Evolutionary conservation across 495 filamentous ascomycete species (phyloP).

Genomic region (Penicillium diatomitis): DNA sequence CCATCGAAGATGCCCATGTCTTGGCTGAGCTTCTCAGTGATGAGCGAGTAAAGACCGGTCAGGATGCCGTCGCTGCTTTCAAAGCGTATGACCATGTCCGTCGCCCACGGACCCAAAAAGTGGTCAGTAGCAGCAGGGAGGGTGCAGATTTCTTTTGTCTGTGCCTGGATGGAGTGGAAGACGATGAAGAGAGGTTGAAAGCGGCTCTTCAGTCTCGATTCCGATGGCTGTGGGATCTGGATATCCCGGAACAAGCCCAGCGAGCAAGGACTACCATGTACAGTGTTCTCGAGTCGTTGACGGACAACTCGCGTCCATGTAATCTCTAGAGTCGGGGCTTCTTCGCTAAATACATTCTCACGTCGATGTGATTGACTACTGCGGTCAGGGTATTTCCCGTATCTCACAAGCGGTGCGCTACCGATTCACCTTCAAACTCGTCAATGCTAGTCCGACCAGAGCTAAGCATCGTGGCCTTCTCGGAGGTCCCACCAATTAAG

Average conservation of each 20-base stretch:
- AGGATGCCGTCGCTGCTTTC: slow-evolving; percentile 40
- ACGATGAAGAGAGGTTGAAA: slow-evolving; percentile 36
- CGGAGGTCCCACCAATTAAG: too few species aligned
- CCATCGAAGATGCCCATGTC: slow-evolving; percentile 58
- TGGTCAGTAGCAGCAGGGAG: slow-evolving; percentile 41
- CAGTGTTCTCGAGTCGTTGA: neutral
- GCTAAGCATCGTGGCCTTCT: too few species aligned
- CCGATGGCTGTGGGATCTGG: slow-evolving; percentile 44
- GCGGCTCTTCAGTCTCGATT: slow-evolving; percentile 31
- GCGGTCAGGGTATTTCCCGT: too few species aligned
- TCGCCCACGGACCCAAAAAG: slow-evolving; percentile 40
- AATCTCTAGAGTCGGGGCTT: too few species aligned
- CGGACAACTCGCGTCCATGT: too few species aligned
- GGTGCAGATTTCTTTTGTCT: slow-evolving; percentile 34
- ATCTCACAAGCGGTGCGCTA: too few species aligned
- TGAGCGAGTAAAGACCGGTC: slow-evolving; percentile 5
- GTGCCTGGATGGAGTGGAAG: slow-evolving; percentile 29
- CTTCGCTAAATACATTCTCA: too few species aligned
- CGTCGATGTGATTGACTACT: too few species aligned
- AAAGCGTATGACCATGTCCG: slow-evolving; percentile 52
- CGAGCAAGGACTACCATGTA: slow-evolving; percentile 14
- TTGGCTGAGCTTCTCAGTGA: slow-evolving; percentile 48
- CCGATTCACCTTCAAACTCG: too few species aligned
- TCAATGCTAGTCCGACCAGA: too few species aligned
- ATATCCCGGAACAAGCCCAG: slow-evolving; percentile 23